Base-by-base conservation (phyloP, 1,139 yeast genomes). In the Pichiaceae sp. region DNA sequence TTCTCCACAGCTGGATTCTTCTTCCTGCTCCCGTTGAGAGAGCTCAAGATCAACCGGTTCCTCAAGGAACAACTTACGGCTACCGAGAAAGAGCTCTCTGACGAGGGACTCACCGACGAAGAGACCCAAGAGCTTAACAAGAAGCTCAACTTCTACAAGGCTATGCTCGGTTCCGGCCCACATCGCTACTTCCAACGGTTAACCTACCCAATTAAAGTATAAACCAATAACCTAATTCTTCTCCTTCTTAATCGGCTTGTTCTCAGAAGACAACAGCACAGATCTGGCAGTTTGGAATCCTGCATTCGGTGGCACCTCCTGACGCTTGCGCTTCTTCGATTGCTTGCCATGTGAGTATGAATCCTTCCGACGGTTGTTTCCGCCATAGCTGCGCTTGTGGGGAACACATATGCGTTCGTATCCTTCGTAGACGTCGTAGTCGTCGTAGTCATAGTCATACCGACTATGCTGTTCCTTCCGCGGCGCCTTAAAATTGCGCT, bases 11-110 rank as follows among this genome's bases (percentile, higher is more conserved):
- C 28, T 15, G 36, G 36, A 4, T 17, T 34, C 21, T 24, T 34
- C 20, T 34, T 34, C 31, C 16, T 34, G 12, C 14, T 34, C 17
- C 36, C 36, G 3, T n/a, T 34, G 8, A 29, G 36, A 21, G 36
- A 34, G 17, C 17, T 34, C 3, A 34, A 34, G 29, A 34, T 34
- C 20, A 28, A 15, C 11, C 19, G 14, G 6, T 29, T 34, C 29
- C 20, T 34, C 15, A 16, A 34, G 20, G 24, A 19, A 16, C 23
- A 17, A 14, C 16, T 34, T 11, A 17, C 20, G 4, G 12, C 19
- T 12, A 29, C 29, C 12, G 36, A 28, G 9, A 19, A 18, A 17
- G 17, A 34, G 12, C 15, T n/a, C 16, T 28, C 7, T 8, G 32
- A 17, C 5, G 12, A 18, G 8, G 28, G 20, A 12, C 15, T 29